These are phyloP conservation scores for Tetracladium setigerum DNA, from an alignment of 495 filamentous ascomycete species.

Conservation along the genomic window DNA sequence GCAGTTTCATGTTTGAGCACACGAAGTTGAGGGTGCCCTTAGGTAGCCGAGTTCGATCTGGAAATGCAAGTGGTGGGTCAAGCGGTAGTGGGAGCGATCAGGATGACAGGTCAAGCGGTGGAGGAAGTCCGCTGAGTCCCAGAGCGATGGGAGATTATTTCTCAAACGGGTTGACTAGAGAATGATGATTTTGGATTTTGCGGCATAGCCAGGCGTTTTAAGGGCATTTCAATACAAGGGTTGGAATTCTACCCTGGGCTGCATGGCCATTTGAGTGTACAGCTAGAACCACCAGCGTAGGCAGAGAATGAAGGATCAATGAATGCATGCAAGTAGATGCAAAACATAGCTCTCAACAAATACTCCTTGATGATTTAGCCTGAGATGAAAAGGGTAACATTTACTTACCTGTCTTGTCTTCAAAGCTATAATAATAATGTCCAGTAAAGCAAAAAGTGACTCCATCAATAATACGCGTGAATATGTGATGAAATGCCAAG, in stretches of 20 bases:
- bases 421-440: no score
- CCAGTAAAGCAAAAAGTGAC: no score
- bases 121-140: slow-evolving; percentile 9
- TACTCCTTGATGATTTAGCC: no score
- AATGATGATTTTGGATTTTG: slow-evolving; percentile 7
- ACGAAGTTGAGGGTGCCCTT: slow-evolving; percentile 44
- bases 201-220: slow-evolving; percentile 10
- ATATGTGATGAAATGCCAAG: no score
- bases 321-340: background rate
- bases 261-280: no score
- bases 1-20: slow-evolving; percentile 39
- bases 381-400: no score
- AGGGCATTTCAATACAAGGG: background rate
- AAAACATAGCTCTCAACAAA: no score
- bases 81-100: slow-evolving; percentile 4
- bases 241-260: background rate
- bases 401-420: no score
- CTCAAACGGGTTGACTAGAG: slow-evolving; percentile 1
- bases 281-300: no score
- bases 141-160: slow-evolving; percentile 15
- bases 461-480: background rate
- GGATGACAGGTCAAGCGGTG: slow-evolving; percentile 6
- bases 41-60: slow-evolving; percentile 37
- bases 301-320: background rate
- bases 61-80: slow-evolving; percentile 13